These are phyloP conservation scores for Suhomyces vadensis DNA, from an alignment of 805 yeast genomes.

Conservation along the genomic window DNA sequence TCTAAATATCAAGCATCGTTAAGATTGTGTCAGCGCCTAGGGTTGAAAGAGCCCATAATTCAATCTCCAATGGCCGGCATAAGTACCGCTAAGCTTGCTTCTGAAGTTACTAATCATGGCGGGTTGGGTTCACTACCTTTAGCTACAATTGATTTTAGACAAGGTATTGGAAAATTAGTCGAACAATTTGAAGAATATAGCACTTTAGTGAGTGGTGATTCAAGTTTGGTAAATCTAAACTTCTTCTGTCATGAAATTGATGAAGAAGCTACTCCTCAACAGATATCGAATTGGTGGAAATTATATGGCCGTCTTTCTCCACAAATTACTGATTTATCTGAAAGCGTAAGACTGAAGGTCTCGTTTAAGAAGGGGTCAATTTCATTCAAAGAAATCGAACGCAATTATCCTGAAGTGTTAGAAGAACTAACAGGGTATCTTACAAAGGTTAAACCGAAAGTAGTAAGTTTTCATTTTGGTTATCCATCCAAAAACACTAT, in stretches of 20 bases:
- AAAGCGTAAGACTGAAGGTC: neutral
- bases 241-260: slow-evolving; percentile 46
- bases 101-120: slow-evolving; percentile 43
- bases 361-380: slow-evolving; percentile 24
- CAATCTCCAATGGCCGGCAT: slow-evolving; percentile 67
- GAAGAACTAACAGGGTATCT: slow-evolving; percentile 20
- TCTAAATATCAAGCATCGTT: slow-evolving; percentile 1
- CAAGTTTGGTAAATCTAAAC: slow-evolving; percentile 41
- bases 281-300: slow-evolving; percentile 24
- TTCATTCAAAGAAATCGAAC: slow-evolving; percentile 33
- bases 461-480: slow-evolving; percentile 59
- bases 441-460: slow-evolving; percentile 33
- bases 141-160: slow-evolving; percentile 30
- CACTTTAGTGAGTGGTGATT: slow-evolving; percentile 9
- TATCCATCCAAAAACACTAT: slow-evolving; percentile 36
- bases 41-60: slow-evolving; percentile 44
- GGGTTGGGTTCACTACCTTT: slow-evolving; percentile 53
- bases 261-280: slow-evolving; percentile 14
- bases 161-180: slow-evolving; percentile 18
- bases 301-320: slow-evolving; percentile 13
- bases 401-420: slow-evolving; percentile 14
- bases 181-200: slow-evolving; percentile 17
- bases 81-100: slow-evolving; percentile 46
- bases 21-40: slow-evolving; percentile 18
- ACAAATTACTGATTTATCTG: slow-evolving; percentile 1